Percentiles rank a stretch among this genome's conserved stretches.
Evolutionary conservation across 106 monocot species (phyloP).

Genomic region (Dendrobium catenatum): DNA sequence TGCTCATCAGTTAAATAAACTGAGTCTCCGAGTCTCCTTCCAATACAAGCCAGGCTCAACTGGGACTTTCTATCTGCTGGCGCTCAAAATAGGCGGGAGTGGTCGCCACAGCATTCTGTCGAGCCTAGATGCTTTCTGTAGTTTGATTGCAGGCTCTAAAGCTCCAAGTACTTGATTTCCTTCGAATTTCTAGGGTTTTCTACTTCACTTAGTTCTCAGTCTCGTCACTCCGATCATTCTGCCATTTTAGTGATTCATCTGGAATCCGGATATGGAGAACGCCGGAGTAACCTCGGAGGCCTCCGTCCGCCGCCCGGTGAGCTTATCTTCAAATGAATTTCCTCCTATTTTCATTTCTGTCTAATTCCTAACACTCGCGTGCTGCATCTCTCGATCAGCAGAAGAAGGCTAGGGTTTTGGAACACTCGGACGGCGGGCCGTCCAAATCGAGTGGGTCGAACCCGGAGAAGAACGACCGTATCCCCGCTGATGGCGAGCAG

Average conservation of each 20-base stretch:
- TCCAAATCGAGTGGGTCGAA: slow-evolving; percentile 27
- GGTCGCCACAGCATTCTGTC: no score
- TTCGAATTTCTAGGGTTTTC: background rate
- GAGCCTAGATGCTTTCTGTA: no score
- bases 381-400: slow-evolving; percentile 9
- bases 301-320: slow-evolving; percentile 54
- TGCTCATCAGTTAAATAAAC: no score
- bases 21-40: no score
- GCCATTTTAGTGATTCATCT: background rate
- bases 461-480: slow-evolving; percentile 9
- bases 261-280: slow-evolving; percentile 30
- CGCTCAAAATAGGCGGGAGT: no score
- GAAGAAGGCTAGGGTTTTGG: slow-evolving; percentile 42
- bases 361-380: background rate
- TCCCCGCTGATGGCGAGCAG: slow-evolving; percentile 16
- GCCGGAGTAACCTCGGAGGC: slow-evolving; percentile 53
- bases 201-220: background rate
- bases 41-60: no score
- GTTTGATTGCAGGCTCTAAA: no score
- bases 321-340: background rate
- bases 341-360: background rate
- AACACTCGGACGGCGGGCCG: slow-evolving; percentile 10
- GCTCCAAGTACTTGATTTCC: no score
- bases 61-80: no score
- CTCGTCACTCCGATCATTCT: background rate